Evolutionary conservation across 805 yeast species (phyloP), one percentile per base, ranked within the genome.

Genomic region (Metschnikowia reukaufii): DNA sequence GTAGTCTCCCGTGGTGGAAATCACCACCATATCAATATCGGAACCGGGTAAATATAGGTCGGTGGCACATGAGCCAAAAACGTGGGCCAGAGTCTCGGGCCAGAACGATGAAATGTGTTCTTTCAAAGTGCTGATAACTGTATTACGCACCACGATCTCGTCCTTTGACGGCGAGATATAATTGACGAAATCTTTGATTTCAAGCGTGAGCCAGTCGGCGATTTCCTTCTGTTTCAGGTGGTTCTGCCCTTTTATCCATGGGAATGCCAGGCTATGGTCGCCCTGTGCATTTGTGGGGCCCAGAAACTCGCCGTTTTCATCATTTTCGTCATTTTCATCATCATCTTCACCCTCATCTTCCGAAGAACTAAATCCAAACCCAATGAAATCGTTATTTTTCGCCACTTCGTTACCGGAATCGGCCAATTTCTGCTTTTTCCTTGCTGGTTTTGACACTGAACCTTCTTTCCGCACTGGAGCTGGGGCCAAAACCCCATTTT

Each of bases 21-120:
- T 72, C 19, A 92, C 79, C 37, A 91, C 97, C 83, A 94, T 84
- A 65, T 92, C 99, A 27, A 92, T 89, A 73, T 92, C 99, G 0
- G 97, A 88, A 1, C 96, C 96, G 0, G 98, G 98, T 15, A 92
- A 72, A 61, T 90, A 92, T 50, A 92, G 70, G 61, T 91, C 97
- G 0, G 97, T 91, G 0, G 98, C 96, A 64, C 81, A 87, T 0
- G 97, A 91, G 0, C 99, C 99, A 71, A 94, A 92, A 6, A 91
- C 96, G 51, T 84, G 84, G 4, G 86, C 79, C 47, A 84, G 86
- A 13, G 92, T 82, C 51, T 81, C 86, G 1, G 83, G 82, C 97
- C 97, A 92, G 44, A 84, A 68, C 2, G 66, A 61, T 5, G 71
- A 66, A 1, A 80, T 72, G 42, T 79, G 74, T 6, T 64, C 61